Evolutionary conservation across 2,329 filamentous ascomycete genomes (phyloP).

Genomic region (Ophiostoma piceae): DNA sequence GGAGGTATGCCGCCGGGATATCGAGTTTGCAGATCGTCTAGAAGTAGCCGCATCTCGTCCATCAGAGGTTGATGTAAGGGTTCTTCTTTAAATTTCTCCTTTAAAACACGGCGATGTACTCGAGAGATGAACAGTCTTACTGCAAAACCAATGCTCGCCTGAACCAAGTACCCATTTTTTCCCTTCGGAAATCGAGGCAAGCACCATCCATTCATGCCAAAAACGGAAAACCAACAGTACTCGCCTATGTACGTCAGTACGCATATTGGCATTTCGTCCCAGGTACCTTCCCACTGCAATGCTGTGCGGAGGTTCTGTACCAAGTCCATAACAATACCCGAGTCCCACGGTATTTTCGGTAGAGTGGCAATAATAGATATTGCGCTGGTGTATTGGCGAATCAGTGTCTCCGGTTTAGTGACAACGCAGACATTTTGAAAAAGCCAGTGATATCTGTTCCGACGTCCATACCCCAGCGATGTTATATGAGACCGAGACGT

Average conservation of each 20-base stretch:
- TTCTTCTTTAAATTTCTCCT: background rate
- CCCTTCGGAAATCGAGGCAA: background rate
- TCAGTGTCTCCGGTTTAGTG: background rate
- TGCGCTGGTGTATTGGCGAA: background rate
- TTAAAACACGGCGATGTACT: background rate
- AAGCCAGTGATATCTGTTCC: background rate
- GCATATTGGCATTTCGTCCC: background rate
- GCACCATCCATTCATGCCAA: background rate
- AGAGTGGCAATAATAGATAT: background rate
- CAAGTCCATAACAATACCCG: accelerated
- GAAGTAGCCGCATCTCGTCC: background rate
- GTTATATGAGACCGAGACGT: no score
- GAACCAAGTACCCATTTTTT: background rate
- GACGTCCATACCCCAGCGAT: background rate
- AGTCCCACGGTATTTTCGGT: background rate
- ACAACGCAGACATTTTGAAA: background rate
- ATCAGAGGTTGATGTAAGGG: background rate
- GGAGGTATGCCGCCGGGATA: background rate
- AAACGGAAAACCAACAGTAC: background rate
- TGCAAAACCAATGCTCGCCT: background rate
- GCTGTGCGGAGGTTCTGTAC: background rate
- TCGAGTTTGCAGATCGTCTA: background rate
- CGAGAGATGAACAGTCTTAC: background rate
- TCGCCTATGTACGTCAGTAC: background rate
- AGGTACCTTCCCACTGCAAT: background rate